Evolutionary conservation across 192 early-diverging fungal species (phyloP).

Genomic region (Chytriomyces hyalinus): DNA sequence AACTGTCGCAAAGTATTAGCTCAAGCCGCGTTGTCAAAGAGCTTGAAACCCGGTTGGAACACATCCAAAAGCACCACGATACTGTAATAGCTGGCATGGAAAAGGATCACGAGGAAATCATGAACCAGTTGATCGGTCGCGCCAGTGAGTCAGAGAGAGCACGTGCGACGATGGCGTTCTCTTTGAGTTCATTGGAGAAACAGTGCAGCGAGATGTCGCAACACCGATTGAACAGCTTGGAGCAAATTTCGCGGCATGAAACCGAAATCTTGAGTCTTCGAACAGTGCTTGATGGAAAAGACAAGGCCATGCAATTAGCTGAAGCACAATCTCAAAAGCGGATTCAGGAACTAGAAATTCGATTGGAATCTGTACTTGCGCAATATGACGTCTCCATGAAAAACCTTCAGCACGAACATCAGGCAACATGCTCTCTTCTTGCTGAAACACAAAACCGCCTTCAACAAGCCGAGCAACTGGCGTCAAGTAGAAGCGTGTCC

Average conservation of each 20-base stretch:
- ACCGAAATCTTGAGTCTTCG: background rate
- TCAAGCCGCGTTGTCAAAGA: background rate
- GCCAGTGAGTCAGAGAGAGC: background rate
- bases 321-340: background rate
- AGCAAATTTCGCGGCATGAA: background rate
- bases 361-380: background rate
- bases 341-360: background rate
- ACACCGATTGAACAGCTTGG: background rate
- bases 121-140: background rate
- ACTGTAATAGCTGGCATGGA: background rate
- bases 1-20: too few relatives aligned
- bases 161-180: background rate
- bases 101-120: background rate
- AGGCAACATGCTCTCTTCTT: background rate
- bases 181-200: background rate
- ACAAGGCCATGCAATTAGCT: background rate
- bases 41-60: background rate
- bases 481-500: too few relatives aligned
- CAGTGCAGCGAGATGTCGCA: background rate
- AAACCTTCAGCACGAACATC: background rate
- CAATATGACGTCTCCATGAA: background rate
- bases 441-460: background rate
- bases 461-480: background rate
- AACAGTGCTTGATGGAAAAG: background rate
- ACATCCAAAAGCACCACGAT: slow-evolving; percentile 10